These are phyloP conservation scores for Kondoa subrosea DNA, from an alignment of 768 basidiomycete genomes.

Conservation along the genomic window DNA sequence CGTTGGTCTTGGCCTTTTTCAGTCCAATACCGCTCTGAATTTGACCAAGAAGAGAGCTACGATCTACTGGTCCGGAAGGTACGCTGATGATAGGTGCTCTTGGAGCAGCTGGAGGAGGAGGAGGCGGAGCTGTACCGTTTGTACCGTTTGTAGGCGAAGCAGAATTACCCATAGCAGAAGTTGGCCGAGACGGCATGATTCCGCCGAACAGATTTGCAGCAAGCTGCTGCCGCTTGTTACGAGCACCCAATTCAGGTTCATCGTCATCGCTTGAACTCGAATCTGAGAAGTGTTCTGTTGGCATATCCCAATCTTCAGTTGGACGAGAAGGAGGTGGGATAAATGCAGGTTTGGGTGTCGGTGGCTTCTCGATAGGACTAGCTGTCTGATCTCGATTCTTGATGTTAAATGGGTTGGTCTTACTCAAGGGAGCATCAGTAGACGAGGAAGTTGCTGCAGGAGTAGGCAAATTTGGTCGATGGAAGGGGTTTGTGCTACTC, in stretches of 20 bases:
- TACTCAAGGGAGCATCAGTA: constrained; percentile 35
- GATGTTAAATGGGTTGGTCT: constrained; percentile 58
- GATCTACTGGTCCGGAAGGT: constrained; percentile 38
- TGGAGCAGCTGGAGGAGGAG: constrained; percentile 25
- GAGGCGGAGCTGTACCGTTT: constrained; percentile 7
- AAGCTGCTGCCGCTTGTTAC: constrained; percentile 50
- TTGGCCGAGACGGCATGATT: constrained; percentile 35
- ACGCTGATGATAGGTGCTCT: constrained; percentile 30
- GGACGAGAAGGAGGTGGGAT: constrained; percentile 36
- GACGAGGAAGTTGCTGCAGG: constrained; percentile 33
- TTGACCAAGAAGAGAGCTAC: constrained; percentile 52
- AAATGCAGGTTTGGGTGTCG: constrained; percentile 38
- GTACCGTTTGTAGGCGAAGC: constrained; percentile 27
- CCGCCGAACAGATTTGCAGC: constrained; percentile 64
- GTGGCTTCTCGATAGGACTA: constrained; percentile 24
- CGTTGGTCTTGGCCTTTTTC: constrained; percentile 60
- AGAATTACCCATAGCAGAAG: constrained; percentile 24
- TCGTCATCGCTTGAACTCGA: constrained; percentile 68
- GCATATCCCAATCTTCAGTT: constrained; percentile 47
- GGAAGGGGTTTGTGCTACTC: constrained; percentile 60
- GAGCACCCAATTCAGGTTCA: constrained; percentile 40
- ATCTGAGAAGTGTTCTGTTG: constrained; percentile 47
- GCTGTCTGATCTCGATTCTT: constrained; percentile 31
- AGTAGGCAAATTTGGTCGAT: constrained; percentile 39
- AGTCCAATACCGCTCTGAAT: constrained; percentile 62